Percentiles rank a stretch among this genome's conserved stretches.
phyloP scores from a whole-genome alignment of 2,329 filamentous ascomycete genomes.

The Exophiala dermatitidis region DNA sequence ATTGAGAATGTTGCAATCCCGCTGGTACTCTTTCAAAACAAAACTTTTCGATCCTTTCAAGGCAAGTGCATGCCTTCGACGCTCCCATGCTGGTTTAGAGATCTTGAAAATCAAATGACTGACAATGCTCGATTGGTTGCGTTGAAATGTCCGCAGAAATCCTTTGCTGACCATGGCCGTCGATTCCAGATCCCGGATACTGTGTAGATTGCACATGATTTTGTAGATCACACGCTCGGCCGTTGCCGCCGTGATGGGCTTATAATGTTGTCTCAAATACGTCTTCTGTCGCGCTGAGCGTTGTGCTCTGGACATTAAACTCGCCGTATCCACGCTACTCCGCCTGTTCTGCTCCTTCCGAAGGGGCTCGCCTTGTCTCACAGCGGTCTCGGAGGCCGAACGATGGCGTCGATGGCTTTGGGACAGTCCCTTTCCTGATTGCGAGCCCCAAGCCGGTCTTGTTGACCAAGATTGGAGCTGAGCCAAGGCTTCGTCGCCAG shows the following conservation, averaged over 20 bases:
- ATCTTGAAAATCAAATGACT: slow-evolving; percentile 20
- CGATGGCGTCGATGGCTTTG: slow-evolving; percentile 8
- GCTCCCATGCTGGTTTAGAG: slow-evolving; percentile 26
- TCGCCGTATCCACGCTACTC: slow-evolving; percentile 7
- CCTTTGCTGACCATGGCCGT: slow-evolving; percentile 25
- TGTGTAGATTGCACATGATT: slow-evolving; percentile 22
- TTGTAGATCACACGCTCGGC: slow-evolving; percentile 22
- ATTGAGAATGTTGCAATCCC: slow-evolving; percentile 48
- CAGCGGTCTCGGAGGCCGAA: slow-evolving; percentile 10
- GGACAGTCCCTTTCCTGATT: not conserved
- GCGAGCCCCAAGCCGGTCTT: slow-evolving; percentile 6
- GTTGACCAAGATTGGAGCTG: slow-evolving; percentile 12
- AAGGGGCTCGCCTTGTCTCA: not conserved
- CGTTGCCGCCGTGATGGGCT: slow-evolving; percentile 19
- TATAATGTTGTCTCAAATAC: not conserved
- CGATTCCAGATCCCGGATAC: slow-evolving; percentile 18
- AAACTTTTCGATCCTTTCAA: slow-evolving; percentile 19
- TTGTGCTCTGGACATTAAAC: not conserved
- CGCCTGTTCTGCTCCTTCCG: slow-evolving; percentile 2
- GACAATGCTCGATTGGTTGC: slow-evolving; percentile 24
- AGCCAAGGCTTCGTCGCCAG: slow-evolving; percentile 3
- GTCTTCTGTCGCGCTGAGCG: not conserved
- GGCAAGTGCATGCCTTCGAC: slow-evolving; percentile 19
- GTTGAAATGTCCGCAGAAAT: slow-evolving; percentile 24
- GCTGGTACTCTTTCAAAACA: slow-evolving; percentile 19